phyloP scores from a whole-genome alignment of 345 rosid species.

The Salix udensis region DNA sequence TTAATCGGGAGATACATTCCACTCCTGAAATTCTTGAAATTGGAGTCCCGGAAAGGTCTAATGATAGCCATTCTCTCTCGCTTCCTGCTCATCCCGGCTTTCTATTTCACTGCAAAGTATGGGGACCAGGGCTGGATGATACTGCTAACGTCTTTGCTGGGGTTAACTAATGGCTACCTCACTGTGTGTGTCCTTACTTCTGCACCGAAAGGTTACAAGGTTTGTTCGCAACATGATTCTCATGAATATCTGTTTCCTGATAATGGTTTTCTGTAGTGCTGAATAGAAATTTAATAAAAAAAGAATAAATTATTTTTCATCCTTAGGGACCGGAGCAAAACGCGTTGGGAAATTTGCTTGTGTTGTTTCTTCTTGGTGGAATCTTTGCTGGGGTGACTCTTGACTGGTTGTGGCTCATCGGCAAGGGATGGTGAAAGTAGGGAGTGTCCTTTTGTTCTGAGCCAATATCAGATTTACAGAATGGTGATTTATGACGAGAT shows the following conservation, averaged over 20 bases:
- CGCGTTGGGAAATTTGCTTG: constrained; percentile 63
- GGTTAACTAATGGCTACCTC: constrained; percentile 65
- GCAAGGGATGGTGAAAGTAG: constrained; percentile 42
- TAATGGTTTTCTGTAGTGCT: neutral
- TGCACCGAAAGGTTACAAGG: constrained; percentile 88
- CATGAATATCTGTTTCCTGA: neutral
- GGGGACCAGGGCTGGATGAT: constrained; percentile 91
- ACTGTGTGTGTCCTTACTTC: constrained; percentile 70
- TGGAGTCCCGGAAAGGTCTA: constrained; percentile 63
- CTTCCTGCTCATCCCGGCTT: constrained; percentile 55
- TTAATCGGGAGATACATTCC: constrained; percentile 61
- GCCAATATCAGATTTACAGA: neutral
- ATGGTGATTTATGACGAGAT: neutral
- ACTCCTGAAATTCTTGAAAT: constrained; percentile 34
- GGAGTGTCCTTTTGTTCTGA: neutral
- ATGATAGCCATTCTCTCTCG: constrained; percentile 41
- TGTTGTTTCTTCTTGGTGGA: constrained; percentile 50
- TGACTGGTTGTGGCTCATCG: constrained; percentile 67
- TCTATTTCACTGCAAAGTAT: constrained; percentile 71
- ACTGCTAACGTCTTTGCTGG: constrained; percentile 64
- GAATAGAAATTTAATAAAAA: neutral
- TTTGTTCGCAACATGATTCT: constrained; percentile 9
- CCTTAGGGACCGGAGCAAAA: constrained; percentile 66
- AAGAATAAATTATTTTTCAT: neutral
- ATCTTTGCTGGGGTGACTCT: constrained; percentile 51